Evolutionary conservation across 2,329 filamentous ascomycete species (phyloP).

Genomic region (Colletotrichum truncatum): DNA sequence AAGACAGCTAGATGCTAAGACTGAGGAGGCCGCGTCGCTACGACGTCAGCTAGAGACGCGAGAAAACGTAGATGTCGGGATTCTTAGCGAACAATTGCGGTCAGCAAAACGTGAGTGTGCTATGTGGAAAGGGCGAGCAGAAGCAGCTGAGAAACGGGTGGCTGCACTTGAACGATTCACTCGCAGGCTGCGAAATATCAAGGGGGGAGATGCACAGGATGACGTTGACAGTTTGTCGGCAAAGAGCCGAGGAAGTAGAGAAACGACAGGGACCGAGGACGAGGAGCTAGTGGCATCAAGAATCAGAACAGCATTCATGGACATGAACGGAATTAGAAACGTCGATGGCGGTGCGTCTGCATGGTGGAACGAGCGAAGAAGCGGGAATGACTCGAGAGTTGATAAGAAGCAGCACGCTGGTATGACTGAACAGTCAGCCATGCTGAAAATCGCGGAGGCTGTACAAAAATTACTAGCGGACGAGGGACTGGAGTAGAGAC

Average conservation of each 20-base stretch:
- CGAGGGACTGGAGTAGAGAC: constrained; percentile 29
- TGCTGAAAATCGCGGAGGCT: constrained; percentile 41
- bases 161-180: constrained; percentile 57
- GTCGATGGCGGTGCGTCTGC: constrained; percentile 26
- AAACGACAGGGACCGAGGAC: constrained; percentile 11
- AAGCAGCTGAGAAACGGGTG: constrained; percentile 63
- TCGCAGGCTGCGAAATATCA: constrained; percentile 42
- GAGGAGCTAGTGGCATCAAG: neutral
- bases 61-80: constrained; percentile 52
- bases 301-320: constrained; percentile 13
- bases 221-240: neutral
- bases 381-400: neutral
- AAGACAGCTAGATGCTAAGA: constrained; percentile 53
- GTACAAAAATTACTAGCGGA: constrained; percentile 40
- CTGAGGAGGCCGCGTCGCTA: constrained; percentile 56
- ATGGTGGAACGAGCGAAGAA: constrained; percentile 23
- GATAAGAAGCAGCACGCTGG: neutral
- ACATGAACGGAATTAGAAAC: constrained; percentile 5
- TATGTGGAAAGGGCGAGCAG: constrained; percentile 64
- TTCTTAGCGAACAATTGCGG: constrained; percentile 58
- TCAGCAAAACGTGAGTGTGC: constrained; percentile 50
- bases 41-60: constrained; percentile 55
- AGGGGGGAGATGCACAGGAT: constrained; percentile 26
- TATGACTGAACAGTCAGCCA: constrained; percentile 29
- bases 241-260: neutral